These are phyloP conservation scores for Hordeum marinum DNA, from an alignment of 176 grass and related monocot species.

Conservation along the genomic window DNA sequence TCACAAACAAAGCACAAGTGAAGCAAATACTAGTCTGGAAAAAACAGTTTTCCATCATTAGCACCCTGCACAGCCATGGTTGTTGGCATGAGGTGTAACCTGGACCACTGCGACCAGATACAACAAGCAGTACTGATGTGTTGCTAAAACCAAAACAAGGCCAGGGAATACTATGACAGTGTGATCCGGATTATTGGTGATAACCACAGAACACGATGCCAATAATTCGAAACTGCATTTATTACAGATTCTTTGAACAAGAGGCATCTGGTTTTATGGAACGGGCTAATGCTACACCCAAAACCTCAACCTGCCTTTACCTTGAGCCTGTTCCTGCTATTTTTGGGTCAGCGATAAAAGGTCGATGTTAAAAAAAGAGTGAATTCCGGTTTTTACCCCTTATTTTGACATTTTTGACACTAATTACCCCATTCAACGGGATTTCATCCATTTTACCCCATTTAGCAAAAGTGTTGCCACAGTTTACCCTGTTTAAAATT, in stretches of 20 bases:
- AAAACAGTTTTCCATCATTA: constrained; percentile 23
- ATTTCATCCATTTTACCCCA: no score
- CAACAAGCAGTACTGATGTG: constrained; percentile 15
- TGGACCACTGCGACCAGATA: constrained; percentile 27
- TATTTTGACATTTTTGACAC: no score
- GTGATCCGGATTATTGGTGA: constrained; percentile 1
- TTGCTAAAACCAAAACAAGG: constrained; percentile 30
- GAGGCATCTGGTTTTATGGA: neutral
- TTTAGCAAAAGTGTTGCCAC: no score
- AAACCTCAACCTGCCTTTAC: neutral
- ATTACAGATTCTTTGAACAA: neutral
- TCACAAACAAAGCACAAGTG: constrained; percentile 1
- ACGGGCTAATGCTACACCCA: neutral
- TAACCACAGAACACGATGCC: neutral
- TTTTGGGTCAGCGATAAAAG: neutral
- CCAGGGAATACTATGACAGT: constrained; percentile 30
- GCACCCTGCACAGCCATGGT: neutral
- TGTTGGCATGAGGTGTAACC: constrained; percentile 11
- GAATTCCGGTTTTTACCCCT: no score
- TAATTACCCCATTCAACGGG: no score
- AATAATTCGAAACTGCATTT: neutral
- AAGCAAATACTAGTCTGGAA: neutral
- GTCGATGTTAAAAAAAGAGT: neutral
- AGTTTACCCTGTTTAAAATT: no score
- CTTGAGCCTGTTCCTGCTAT: neutral